Evolutionary conservation across 2,329 filamentous ascomycete genomes (phyloP), one percentile per base, ranked within the genome.

Genomic region (Tolypocladium paradoxum): DNA sequence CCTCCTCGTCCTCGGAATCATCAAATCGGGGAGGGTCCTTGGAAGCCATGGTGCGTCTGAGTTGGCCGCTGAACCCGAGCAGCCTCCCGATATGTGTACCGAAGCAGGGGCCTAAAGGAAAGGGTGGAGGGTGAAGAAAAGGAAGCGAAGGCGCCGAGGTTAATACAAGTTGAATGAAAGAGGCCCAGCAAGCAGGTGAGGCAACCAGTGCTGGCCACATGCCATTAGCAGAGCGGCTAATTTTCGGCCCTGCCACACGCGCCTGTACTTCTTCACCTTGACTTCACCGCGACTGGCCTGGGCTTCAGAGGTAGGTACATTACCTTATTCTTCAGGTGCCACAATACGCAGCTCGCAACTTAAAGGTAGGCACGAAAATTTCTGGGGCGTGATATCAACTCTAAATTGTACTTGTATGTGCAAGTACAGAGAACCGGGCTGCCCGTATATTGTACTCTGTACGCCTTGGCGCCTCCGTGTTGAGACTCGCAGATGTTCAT

Each of bases 1-100:
- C 87, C 56, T 88, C 85, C 61, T 95, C 90, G 50, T 93, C 88
- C 53, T 88, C 86, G 55, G 81, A 84, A 56, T 84, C 81, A 62
- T 82, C 76, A 64, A 74, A 78, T 56, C 74, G 73, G 56, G 73
- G 69, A 60, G 64, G 68, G 53, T 76, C 71, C 62, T 70, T 73
- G 40, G 71, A 70, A 56, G 75, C 70, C 76, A 81, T 79, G 54
- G 62, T 72, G 60, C 36, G 18, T 47, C 43, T 48, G 29, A 31
- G 20, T 48, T 40, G 24, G 50, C 37, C 9, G 24, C 27, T 33
- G 35, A 22, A 33, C 22, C 35, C 18, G 20, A 33, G 36, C 24
- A 36, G 43, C 43, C 27, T 47, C 27, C 27, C 18, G n/a, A 47
- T 47, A 31, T 33, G 27, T 47, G 43, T 27, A 11, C 43, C 43